phyloP scores from a whole-genome alignment of 345 rosid species.

The Psidium guajava region DNA sequence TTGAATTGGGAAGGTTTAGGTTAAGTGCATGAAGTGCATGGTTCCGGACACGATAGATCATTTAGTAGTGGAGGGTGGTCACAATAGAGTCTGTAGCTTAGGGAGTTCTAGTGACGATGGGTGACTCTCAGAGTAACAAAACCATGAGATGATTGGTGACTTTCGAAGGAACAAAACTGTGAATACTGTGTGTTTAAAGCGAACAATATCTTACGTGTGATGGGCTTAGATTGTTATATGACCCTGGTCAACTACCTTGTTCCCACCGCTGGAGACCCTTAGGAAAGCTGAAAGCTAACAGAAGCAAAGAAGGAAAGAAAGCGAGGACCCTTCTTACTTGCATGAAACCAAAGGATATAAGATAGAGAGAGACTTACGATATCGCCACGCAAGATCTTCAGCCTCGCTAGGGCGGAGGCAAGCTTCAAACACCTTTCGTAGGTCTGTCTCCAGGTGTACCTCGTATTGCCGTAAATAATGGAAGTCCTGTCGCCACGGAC shows the following conservation, averaged over 20 bases:
- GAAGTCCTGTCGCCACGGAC: constrained; percentile 37
- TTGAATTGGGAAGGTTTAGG: too few relatives aligned
- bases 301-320: neutral
- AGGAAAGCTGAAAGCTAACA: neutral
- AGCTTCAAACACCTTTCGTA: constrained; percentile 43
- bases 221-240: too few relatives aligned
- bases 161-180: too few relatives aligned
- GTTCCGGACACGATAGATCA: too few relatives aligned
- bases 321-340: neutral
- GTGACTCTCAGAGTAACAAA: too few relatives aligned
- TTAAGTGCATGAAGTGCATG: too few relatives aligned
- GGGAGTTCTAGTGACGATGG: too few relatives aligned
- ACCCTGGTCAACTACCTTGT: neutral
- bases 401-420: constrained; percentile 49
- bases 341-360: neutral
- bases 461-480: constrained; percentile 31
- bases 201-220: too few relatives aligned
- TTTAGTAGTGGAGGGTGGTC: too few relatives aligned
- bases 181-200: too few relatives aligned
- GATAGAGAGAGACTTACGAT: constrained; percentile 24
- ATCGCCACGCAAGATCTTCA: constrained; percentile 32
- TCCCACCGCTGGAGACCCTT: neutral
- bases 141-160: too few relatives aligned
- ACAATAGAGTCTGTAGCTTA: too few relatives aligned
- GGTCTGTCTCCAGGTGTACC: constrained; percentile 58